Base-by-base conservation (phyloP, 1,139 yeast species). In the Suzukiozyma palmioleophila region DNA sequence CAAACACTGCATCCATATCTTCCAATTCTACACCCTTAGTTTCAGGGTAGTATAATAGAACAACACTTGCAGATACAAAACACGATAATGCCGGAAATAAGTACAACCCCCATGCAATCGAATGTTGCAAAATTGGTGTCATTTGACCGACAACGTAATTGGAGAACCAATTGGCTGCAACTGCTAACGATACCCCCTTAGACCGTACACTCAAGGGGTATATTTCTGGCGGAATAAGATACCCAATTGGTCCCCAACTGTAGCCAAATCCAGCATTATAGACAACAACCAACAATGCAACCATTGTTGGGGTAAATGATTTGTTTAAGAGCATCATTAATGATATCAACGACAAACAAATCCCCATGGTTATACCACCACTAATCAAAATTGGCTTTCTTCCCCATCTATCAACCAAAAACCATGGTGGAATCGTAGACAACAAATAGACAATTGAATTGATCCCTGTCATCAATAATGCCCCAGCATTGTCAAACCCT, bases 21-120 rank as follows among this genome's bases (percentile, higher is more conserved):
- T 89, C 97, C 44, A 89, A 70, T 32, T 84, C 81, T 34, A 88
- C 77, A 6, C 96, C 97, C 55, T 85, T 88, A 1, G 97, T 89
- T 58, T 89, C 97, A 1, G 97, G 96, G 56, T 84, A 88, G 42
- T 79, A 68, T 38, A 71, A 70, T 59, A 74, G 75, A 7, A 89
- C 96, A 34, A 71, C 71, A 3, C 62, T 22, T 9, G 71, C 66
- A 26, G 78, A 69, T 3, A 69, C 47, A 9, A 72, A 51, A 57
- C 81, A 75, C 33, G 69, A 66, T 3, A 54, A 42, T 3, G 77
- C 79, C 8, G 79, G 79, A 35, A 73, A 62, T 31, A 75, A 46
- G 50, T 75, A 76, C 58, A 74, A 60, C 39, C 66, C 64, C 80
- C 80, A 76, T 24, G 68, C 67, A 30, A 76, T 74, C 10, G 61